These are phyloP conservation scores for Fusarium hainanense DNA, from an alignment of 2,329 filamentous ascomycete species.

Conservation along the genomic window DNA sequence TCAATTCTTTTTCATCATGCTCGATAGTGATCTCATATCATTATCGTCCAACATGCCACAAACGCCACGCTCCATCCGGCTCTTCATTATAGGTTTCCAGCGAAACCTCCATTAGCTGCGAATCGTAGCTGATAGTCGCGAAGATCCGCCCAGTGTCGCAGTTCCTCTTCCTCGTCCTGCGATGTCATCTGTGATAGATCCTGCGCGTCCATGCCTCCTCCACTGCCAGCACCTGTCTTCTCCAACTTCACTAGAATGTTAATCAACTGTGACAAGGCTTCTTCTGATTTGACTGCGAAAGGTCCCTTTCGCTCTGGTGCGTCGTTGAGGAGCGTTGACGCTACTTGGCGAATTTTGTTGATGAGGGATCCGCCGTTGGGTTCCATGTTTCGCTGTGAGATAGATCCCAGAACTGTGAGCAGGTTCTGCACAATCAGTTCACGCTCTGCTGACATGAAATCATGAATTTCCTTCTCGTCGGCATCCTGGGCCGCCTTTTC, in stretches of 20 bases:
- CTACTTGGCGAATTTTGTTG: slow-evolving; percentile 86
- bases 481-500: slow-evolving; percentile 53
- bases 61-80: background rate
- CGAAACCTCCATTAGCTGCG: slow-evolving; percentile 70
- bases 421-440: slow-evolving; percentile 86
- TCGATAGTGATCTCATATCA: background rate
- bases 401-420: slow-evolving; percentile 77
- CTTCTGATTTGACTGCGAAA: slow-evolving; percentile 69
- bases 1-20: background rate
- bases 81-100: slow-evolving; percentile 39
- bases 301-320: slow-evolving; percentile 62
- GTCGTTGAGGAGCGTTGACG: slow-evolving; percentile 78
- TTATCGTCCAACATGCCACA: background rate
- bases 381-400: slow-evolving; percentile 88
- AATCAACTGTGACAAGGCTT: slow-evolving; percentile 77
- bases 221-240: slow-evolving; percentile 61
- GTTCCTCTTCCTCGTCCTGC: slow-evolving; percentile 79
- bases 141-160: slow-evolving; percentile 81
- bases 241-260: slow-evolving; percentile 81
- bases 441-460: slow-evolving; percentile 78
- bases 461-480: slow-evolving; percentile 63
- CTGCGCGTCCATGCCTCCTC: slow-evolving; percentile 46
- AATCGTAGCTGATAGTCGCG: slow-evolving; percentile 82
- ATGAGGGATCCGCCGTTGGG: slow-evolving; percentile 74
- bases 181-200: slow-evolving; percentile 56